phyloP scores from a whole-genome alignment of 805 yeast species.

The Saturnispora gosingensis region DNA sequence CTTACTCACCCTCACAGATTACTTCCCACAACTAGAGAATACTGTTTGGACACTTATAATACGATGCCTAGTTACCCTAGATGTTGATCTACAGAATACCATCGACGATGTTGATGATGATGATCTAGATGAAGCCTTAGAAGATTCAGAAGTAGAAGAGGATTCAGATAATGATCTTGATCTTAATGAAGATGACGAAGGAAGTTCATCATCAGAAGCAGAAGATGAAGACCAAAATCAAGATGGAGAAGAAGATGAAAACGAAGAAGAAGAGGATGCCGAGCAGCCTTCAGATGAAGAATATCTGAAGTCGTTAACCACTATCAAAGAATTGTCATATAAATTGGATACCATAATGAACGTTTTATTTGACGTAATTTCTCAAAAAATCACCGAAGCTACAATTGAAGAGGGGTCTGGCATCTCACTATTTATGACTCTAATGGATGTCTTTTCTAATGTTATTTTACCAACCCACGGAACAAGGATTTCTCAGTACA shows the following conservation, averaged over 20 bases:
- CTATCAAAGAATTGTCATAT: constrained; percentile 43
- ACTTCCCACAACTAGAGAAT: constrained; percentile 68
- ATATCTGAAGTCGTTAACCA: constrained; percentile 38
- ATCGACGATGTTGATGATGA: constrained; percentile 78
- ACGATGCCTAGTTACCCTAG: constrained; percentile 76
- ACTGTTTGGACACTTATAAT: constrained; percentile 73
- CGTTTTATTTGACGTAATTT: constrained; percentile 44
- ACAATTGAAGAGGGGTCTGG: constrained; percentile 54
- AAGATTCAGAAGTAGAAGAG: constrained; percentile 23
- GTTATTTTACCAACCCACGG: constrained; percentile 87
- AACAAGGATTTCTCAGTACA: constrained; percentile 79
- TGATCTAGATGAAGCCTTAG: constrained; percentile 41
- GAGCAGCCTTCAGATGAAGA: constrained; percentile 32
- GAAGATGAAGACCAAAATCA: constrained; percentile 31
- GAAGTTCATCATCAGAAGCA: constrained; percentile 17
- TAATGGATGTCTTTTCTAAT: constrained; percentile 68
- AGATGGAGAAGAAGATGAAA: constrained; percentile 27
- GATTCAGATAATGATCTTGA: constrained; percentile 20
- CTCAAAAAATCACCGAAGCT: constrained; percentile 39
- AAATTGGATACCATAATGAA: constrained; percentile 68
- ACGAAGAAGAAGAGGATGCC: constrained; percentile 33
- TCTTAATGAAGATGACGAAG: constrained; percentile 27
- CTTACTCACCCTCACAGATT: constrained; percentile 46
- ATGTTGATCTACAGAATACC: constrained; percentile 86
- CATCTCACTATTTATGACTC: constrained; percentile 57